Base-by-base conservation (phyloP, 371 early-diverging fungal species). In the Ordospora colligata region DNA sequence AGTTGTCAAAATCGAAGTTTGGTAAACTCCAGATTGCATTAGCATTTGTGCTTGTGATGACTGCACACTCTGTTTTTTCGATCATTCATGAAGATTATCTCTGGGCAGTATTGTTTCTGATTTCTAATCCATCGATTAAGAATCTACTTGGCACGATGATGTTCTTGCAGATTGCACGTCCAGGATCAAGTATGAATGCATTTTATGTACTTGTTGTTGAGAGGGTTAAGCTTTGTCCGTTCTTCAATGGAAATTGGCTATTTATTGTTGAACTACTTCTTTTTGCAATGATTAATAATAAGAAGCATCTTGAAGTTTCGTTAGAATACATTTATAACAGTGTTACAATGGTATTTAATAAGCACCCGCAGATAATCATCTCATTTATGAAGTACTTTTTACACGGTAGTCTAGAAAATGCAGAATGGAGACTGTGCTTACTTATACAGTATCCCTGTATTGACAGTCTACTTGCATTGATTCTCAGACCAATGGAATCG, bases 61-160 rank as follows among this genome's bases (percentile, higher is more conserved):
- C 64, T 21, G 42, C 44, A 37, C 70, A 69, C 45, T 76, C 77
- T 25, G 77, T 76, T n/a, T 21, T 70, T 64, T 76, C 77, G 2
- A 64, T 71, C 46, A 42, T 76, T 2, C 77, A 76, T 22, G 77
- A 76, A 65, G 77, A 76, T 49, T 21, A 65, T 10, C 53, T 76
- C 44, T 70, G 63, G 50, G 32, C 27, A 5, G 40, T 17, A 25
- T 53, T 65, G 14, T 75, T 75, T 44, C 32, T 75, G 10, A 2
- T 54, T 17, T 45, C n/a, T 1, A 75, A 69, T 23, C 68, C 58
- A 19, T 46, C 44, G 14, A 6, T 14, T 17, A 75, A 53, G 22
- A 75, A 75, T 50, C n/a, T 75, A 3, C 53, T 74, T 52, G 54
- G 32, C 1, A 19, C 14, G 10, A 19, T 43, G 21, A 49, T 67